Conservation (phyloP, 371 early-diverging fungal genomes). For the Mortierella sp. region DNA sequence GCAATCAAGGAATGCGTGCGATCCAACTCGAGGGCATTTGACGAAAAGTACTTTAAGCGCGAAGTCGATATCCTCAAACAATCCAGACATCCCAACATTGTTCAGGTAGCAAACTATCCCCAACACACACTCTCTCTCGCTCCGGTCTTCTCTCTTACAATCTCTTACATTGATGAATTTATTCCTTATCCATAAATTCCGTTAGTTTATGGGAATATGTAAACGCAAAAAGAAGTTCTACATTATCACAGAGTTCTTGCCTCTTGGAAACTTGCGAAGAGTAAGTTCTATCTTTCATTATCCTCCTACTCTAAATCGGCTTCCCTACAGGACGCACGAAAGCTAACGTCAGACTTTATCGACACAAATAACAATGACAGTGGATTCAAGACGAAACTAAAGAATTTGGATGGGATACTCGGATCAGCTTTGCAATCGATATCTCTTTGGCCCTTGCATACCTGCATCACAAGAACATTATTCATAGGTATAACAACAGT, state of each 20-base stretch:
- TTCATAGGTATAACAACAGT: slow-evolving; percentile 60
- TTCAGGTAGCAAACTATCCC: slow-evolving; percentile 55
- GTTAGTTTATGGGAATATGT: slow-evolving; percentile 68
- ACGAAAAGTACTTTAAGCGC: slow-evolving; percentile 68
- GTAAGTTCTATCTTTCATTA: slow-evolving; percentile 34
- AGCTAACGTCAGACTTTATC: neutral
- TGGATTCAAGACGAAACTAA: slow-evolving; percentile 62
- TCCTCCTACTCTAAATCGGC: neutral
- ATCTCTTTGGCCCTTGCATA: slow-evolving; percentile 68
- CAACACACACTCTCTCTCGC: neutral
- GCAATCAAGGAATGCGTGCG: slow-evolving; percentile 69
- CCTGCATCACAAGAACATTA: slow-evolving; percentile 67
- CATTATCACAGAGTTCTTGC: slow-evolving; percentile 67
- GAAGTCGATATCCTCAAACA: slow-evolving; percentile 67
- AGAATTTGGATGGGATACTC: slow-evolving; percentile 58
- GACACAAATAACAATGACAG: slow-evolving; percentile 22
- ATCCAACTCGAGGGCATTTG: slow-evolving; percentile 60
- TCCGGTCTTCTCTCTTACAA: neutral
- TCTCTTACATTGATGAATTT: neutral
- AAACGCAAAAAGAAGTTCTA: slow-evolving; percentile 62
- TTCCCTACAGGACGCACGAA: neutral
- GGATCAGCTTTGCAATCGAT: slow-evolving; percentile 70
- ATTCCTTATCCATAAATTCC: neutral
- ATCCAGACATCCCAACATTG: slow-evolving; percentile 69
- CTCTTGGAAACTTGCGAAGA: slow-evolving; percentile 64